These are phyloP conservation scores for Westerdykella aurantiaca DNA, from an alignment of 2,329 filamentous ascomycete genomes.

Conservation along the genomic window DNA sequence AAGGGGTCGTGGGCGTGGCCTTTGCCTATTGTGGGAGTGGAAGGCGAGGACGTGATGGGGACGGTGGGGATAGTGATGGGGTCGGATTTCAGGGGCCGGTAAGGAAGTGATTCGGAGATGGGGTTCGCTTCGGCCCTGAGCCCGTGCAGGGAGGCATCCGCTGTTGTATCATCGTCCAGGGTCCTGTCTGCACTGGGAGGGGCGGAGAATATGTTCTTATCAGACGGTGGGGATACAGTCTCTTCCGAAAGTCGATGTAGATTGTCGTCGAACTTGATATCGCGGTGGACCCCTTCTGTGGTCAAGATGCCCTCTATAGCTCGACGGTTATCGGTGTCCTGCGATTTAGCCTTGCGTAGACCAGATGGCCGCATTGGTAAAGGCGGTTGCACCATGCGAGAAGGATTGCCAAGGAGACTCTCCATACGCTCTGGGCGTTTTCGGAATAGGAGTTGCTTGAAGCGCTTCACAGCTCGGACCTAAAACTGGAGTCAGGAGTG, in stretches of 20 bases:
- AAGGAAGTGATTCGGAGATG: slow-evolving; percentile 28
- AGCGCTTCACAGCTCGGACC: slow-evolving; percentile 87
- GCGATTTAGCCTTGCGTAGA: slow-evolving; percentile 44
- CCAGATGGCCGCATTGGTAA: slow-evolving; percentile 44
- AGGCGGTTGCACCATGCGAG: slow-evolving; percentile 55
- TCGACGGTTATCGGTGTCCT: slow-evolving; percentile 48
- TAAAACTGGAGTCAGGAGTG: slow-evolving; percentile 28
- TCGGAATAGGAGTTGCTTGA: slow-evolving; percentile 67
- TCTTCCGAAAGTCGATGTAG: slow-evolving; percentile 12
- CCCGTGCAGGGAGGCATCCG: slow-evolving; percentile 9
- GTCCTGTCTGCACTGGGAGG: not conserved
- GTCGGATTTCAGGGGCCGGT: slow-evolving; percentile 21
- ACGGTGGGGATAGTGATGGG: slow-evolving; percentile 16
- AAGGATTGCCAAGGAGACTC: slow-evolving; percentile 54
- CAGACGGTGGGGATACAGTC: not conserved
- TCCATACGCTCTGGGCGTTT: slow-evolving; percentile 52
- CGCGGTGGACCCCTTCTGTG: slow-evolving; percentile 50
- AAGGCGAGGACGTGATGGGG: slow-evolving; percentile 15
- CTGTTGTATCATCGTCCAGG: not conserved
- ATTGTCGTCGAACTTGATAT: slow-evolving; percentile 36
- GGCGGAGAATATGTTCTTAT: not conserved
- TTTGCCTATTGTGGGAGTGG: slow-evolving; percentile 36
- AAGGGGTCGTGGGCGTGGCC: slow-evolving; percentile 60
- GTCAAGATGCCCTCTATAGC: slow-evolving; percentile 46
- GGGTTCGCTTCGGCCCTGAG: slow-evolving; percentile 18